Conservation (phyloP, 192 early-diverging fungal species). For the Coemansia sp. region DNA sequence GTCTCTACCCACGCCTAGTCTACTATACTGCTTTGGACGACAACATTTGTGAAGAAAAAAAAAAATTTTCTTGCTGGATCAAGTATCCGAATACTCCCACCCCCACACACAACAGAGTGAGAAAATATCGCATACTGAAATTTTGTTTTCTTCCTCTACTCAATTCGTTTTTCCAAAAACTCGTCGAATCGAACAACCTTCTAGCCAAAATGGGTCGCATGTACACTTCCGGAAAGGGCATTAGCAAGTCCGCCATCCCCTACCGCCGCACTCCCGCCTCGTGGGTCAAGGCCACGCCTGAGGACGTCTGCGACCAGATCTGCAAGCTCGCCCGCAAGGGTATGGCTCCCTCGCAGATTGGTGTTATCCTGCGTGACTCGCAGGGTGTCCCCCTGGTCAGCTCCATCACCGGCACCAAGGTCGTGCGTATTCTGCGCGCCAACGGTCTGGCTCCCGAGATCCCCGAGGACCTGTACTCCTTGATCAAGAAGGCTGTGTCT, state of each 20-base stretch:
- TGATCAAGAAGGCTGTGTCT: conserved; percentile 99
- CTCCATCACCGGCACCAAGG: conserved; percentile 98
- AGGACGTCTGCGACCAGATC: conserved; percentile 97
- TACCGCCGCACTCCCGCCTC: conserved; percentile 97
- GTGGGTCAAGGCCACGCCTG: conserved; percentile 97
- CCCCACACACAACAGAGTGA: too few relatives aligned
- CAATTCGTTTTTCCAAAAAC: neutral
- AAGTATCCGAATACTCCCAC: too few relatives aligned
- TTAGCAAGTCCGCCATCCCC: conserved; percentile 17
- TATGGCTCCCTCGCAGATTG: conserved; percentile 97
- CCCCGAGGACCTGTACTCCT: conserved; percentile 98
- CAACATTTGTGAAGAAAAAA: conserved; percentile 17
- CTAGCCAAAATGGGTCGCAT: conserved; percentile 81
- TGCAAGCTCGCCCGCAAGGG: conserved; percentile 99
- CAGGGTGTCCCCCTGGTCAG: conserved; percentile 98
- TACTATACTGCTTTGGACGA: too few relatives aligned
- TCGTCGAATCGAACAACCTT: conserved; percentile 11
- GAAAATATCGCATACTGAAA: too few relatives aligned
- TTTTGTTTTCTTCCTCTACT: conserved; percentile 9
- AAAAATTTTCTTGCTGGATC: neutral
- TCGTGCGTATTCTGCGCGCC: conserved; percentile 97
- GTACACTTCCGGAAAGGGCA: conserved; percentile 75
- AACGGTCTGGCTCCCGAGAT: conserved; percentile 95
- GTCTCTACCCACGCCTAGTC: conserved; percentile 16
- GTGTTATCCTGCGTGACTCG: conserved; percentile 95